These are phyloP conservation scores for Teratosphaeria zuluensis DNA, from an alignment of 2,329 filamentous ascomycete species.

Conservation along the genomic window DNA sequence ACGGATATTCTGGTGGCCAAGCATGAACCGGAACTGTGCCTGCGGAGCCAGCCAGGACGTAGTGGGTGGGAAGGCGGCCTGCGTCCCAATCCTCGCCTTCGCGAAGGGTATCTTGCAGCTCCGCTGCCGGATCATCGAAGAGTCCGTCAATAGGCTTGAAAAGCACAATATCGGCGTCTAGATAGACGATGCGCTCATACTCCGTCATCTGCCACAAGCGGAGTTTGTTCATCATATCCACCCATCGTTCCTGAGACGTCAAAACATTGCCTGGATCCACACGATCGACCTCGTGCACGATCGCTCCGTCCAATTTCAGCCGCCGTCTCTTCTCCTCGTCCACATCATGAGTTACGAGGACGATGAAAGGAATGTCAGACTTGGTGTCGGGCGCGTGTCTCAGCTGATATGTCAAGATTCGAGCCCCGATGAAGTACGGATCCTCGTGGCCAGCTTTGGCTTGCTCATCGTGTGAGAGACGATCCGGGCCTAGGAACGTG, in stretches of 20 bases:
- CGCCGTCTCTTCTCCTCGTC: conserved; percentile 16
- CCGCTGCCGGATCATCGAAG: conserved; percentile 24
- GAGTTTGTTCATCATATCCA: conserved; percentile 30
- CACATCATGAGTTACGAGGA: conserved; percentile 20
- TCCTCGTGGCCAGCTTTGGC: conserved; percentile 5
- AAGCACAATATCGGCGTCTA: conserved; percentile 27
- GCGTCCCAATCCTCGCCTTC: conserved; percentile 16
- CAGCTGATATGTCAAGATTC: conserved; percentile 23
- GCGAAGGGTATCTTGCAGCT: conserved; percentile 26
- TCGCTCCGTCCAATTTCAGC: conserved; percentile 19
- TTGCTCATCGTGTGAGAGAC: neutral
- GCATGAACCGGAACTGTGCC: neutral
- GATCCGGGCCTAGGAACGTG: neutral
- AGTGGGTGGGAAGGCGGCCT: neutral
- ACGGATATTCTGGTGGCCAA: conserved; percentile 4
- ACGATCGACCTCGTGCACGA: conserved; percentile 11
- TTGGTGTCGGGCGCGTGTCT: conserved; percentile 22
- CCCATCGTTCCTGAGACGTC: conserved; percentile 16
- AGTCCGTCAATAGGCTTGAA: conserved; percentile 21
- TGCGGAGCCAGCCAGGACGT: neutral
- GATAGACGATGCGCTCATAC: conserved; percentile 27
- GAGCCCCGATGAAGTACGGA: conserved; percentile 21
- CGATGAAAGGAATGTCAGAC: conserved; percentile 20
- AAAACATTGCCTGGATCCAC: conserved; percentile 8
- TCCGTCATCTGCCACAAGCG: conserved; percentile 30